Conservation (phyloP, 345 rosid genomes). For the Melaleuca quinquenervia region DNA sequence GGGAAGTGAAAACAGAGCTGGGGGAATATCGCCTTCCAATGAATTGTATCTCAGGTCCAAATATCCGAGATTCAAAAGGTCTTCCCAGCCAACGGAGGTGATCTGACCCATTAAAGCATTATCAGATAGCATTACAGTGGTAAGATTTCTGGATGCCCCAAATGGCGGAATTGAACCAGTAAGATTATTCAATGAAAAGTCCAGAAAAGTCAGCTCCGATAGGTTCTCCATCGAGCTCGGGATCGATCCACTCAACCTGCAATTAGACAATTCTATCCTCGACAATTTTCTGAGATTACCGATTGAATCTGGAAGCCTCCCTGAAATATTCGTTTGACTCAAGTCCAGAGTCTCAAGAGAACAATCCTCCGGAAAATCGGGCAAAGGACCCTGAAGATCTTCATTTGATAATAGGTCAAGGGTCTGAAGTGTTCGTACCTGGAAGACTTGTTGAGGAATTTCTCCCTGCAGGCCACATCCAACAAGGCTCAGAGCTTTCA, state of each 20-base stretch:
- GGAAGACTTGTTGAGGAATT: slow-evolving; percentile 18
- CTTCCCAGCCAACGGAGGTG: slow-evolving; percentile 9
- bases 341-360: slow-evolving; percentile 16
- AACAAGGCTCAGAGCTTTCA: slow-evolving; percentile 5
- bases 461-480: slow-evolving; percentile 4
- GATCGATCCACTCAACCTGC: slow-evolving; percentile 13
- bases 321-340: slow-evolving; percentile 11
- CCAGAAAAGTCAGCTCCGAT: slow-evolving; percentile 10
- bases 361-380: background rate
- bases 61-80: slow-evolving; percentile 8
- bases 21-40: slow-evolving; percentile 19
- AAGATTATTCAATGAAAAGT: slow-evolving; percentile 20
- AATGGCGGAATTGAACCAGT: slow-evolving; percentile 23
- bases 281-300: slow-evolving; percentile 7
- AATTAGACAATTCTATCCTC: background rate
- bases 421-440: slow-evolving; percentile 6
- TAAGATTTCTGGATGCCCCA: background rate
- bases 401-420: slow-evolving; percentile 9
- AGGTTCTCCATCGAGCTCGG: slow-evolving; percentile 18
- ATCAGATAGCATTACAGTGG: no score
- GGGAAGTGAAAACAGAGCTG: slow-evolving; percentile 6
- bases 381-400: slow-evolving; percentile 17
- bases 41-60: slow-evolving; percentile 13
- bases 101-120: slow-evolving; percentile 10
- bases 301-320: slow-evolving; percentile 23